Percentiles rank a stretch among this genome's conserved stretches.
These are phyloP conservation scores for Aristolochia contorta DNA, from an alignment of 164 flowering plant genomes.

Conservation along the genomic window DNA sequence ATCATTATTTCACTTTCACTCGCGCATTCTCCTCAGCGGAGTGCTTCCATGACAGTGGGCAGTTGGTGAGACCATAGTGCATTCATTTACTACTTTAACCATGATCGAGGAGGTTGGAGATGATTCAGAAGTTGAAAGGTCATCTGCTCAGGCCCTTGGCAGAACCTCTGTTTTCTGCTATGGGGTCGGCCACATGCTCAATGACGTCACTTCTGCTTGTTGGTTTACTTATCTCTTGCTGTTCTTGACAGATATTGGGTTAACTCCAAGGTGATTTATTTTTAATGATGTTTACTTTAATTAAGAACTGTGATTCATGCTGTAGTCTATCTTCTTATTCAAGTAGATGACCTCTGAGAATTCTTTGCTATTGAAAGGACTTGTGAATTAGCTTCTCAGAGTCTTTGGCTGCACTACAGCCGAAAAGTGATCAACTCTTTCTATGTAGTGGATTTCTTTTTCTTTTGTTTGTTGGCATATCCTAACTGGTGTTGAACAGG, in stretches of 20 bases:
- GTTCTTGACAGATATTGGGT: conserved; percentile 78
- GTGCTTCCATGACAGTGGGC: too few species aligned
- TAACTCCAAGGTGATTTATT: conserved; percentile 55
- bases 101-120: conserved; percentile 29
- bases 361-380: background rate
- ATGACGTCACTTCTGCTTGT: conserved; percentile 91
- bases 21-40: too few species aligned
- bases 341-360: background rate
- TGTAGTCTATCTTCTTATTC: background rate
- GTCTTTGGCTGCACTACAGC: background rate
- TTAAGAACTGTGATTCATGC: background rate
- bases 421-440: background rate
- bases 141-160: conserved; percentile 38
- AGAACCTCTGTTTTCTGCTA: conserved; percentile 57
- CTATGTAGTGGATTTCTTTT: background rate
- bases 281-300: background rate
- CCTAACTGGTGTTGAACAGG: conserved; percentile 19
- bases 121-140: conserved; percentile 22
- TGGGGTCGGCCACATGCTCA: conserved; percentile 95
- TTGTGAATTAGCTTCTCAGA: background rate
- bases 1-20: too few species aligned
- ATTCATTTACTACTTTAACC: background rate
- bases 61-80: background rate
- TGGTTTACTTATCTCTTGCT: conserved; percentile 94
- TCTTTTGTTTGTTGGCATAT: background rate